Evolutionary conservation across 257 asterid genomes (phyloP).

Genomic region (Lantana camara): DNA sequence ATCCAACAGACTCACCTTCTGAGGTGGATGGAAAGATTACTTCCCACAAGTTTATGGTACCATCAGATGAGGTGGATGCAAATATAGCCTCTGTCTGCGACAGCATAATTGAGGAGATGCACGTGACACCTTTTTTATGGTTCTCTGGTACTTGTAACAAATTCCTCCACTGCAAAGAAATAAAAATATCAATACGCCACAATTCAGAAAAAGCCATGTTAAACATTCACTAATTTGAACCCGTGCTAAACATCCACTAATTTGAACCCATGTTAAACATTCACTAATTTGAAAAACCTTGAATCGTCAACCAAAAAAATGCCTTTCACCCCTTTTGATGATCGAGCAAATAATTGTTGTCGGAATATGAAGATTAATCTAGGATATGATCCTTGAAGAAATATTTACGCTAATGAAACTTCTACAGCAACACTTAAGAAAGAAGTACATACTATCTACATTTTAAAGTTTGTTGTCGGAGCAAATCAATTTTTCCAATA

Average conservation of each 20-base stretch:
- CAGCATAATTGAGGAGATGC: slow-evolving; percentile 71
- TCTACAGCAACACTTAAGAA: slow-evolving; percentile 7
- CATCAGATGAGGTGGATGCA: slow-evolving; percentile 94
- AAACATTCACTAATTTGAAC: too few species aligned
- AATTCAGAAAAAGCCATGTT: too few species aligned
- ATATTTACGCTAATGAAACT: background rate
- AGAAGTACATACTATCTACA: background rate
- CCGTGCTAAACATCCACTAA: too few species aligned
- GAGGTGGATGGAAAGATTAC: slow-evolving; percentile 52
- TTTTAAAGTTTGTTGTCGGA: background rate
- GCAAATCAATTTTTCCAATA: slow-evolving; percentile 5
- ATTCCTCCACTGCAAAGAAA: slow-evolving; percentile 72
- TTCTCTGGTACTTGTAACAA: slow-evolving; percentile 70
- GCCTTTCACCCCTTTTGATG: too few species aligned
- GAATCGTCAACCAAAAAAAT: too few species aligned
- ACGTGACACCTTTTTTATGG: slow-evolving; percentile 90
- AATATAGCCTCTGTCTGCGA: slow-evolving; percentile 67
- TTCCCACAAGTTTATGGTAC: slow-evolving; percentile 77
- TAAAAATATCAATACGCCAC: slow-evolving; percentile 19
- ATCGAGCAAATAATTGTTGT: too few species aligned
- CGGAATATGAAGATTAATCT: too few species aligned
- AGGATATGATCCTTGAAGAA: background rate
- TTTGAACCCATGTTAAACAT: too few species aligned
- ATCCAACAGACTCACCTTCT: slow-evolving; percentile 55
- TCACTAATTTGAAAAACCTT: too few species aligned